Evolutionary conservation across 805 yeast species (phyloP).

Genomic region (Groenewaldozyma salmanticensis): DNA sequence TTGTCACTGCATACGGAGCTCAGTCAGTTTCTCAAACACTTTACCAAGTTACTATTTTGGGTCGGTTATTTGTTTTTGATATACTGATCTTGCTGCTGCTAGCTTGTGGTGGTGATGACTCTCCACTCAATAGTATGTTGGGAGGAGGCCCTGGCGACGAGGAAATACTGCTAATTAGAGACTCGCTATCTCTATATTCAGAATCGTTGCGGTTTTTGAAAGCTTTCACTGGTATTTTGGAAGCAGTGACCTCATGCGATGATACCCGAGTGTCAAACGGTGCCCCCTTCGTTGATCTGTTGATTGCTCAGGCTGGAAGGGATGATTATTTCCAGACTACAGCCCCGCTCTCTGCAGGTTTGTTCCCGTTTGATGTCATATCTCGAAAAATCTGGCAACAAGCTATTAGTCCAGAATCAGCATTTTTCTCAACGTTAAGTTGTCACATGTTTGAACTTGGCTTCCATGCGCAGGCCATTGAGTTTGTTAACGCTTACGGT

Average conservation of each 20-base stretch:
- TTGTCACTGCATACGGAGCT: slow-evolving; percentile 4
- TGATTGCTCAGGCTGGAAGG: background rate
- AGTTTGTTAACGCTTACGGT: slow-evolving; percentile 7
- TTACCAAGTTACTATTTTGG: slow-evolving; percentile 1
- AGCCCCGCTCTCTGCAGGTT: background rate
- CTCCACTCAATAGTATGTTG: background rate
- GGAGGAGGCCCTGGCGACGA: background rate
- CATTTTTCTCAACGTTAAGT: background rate
- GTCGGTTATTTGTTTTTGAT: slow-evolving; percentile 4
- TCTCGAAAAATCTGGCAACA: background rate
- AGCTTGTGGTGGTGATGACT: background rate
- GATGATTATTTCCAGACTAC: background rate
- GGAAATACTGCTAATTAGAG: background rate
- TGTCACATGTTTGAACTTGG: slow-evolving; percentile 1
- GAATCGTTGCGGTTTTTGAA: slow-evolving; percentile 5
- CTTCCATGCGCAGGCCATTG: slow-evolving; percentile 4
- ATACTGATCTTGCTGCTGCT: slow-evolving; percentile 6
- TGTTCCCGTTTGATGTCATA: background rate
- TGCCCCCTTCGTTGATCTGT: background rate
- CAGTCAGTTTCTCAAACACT: slow-evolving; percentile 2
- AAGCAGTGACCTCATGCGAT: background rate
- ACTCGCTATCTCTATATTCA: background rate
- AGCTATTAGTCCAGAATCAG: background rate
- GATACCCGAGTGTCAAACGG: background rate
- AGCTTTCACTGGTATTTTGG: slow-evolving; percentile 5